Evolutionary conservation across 441 rosid species (phyloP), one percentile per base, ranked within the genome.

Genomic region (Flueggea neowawraea): DNA sequence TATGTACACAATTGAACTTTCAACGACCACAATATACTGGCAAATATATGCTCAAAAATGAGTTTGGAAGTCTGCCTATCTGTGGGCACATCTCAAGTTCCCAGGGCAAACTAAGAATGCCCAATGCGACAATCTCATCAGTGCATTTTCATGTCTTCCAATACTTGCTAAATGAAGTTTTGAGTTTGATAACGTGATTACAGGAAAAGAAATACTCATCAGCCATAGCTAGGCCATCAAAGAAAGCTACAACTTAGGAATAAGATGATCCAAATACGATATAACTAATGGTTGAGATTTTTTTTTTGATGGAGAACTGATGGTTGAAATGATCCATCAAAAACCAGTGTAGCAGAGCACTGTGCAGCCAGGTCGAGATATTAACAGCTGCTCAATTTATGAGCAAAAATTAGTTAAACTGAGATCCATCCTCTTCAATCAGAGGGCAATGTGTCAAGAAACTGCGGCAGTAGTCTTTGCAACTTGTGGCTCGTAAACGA

Each of bases 361-460:
- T 36, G 9, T 36, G 41, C 41, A 41, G 9, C 41, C 2, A 45
- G 50, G n/a, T 22, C 3, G 12, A 14, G 54, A 60, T 56, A 75
- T 62, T 64, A 57, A 65, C 65, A 54, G 33, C 5, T 54, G 67
- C 71, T 66, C 70, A 14, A 33, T 36, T 31, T 52, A 45, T 52
- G 63, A 68, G 63, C 66, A 65, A 58, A 58, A 54, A 31, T n/a
- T 10, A 55, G 65, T 54, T 33, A 36, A 33, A 50, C 36, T 0
- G 54, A 43, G 12, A 48, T 58, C 57, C 41, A 28, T 10, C 56
- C 58, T 28, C 57, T 31, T 17, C 45, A 55, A n/a, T n/a, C 31
- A 52, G 61, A 61, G 55, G 48, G 41, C 61, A 54, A 2, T 9
- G 61, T 62, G 67, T 88, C 84, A 90, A 8, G 86, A 82, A 66